Conservation (phyloP, 176 grass and related monocot genomes). For the Microstegium vimineum region DNA sequence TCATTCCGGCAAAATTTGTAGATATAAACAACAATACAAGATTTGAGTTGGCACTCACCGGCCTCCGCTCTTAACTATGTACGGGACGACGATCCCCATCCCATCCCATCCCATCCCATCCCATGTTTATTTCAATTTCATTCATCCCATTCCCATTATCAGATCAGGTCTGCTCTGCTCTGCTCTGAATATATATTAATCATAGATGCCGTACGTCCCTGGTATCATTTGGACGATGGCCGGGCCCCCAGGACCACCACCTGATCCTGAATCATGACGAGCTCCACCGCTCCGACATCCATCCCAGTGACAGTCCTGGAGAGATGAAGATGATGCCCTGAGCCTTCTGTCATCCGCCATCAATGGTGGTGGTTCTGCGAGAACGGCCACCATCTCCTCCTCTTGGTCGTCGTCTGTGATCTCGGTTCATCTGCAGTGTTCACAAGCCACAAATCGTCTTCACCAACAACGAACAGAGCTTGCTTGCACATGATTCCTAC, state of each 20-base stretch:
- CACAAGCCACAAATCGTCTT: slow-evolving; percentile 7
- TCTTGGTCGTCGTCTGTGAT: slow-evolving; percentile 54
- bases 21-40: slow-evolving; percentile 34
- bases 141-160: slow-evolving; percentile 21
- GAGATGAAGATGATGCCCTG: not conserved
- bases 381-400: slow-evolving; percentile 95
- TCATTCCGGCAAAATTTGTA: slow-evolving; percentile 51
- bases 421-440: slow-evolving; percentile 51
- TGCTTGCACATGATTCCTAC: not conserved
- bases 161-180: not conserved
- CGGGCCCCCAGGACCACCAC: slow-evolving; percentile 1
- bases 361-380: slow-evolving; percentile 38
- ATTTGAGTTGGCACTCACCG: not conserved
- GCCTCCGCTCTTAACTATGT: slow-evolving; percentile 41
- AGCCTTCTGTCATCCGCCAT: slow-evolving; percentile 1
- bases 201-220: not conserved
- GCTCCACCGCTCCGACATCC: not conserved
- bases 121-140: slow-evolving; percentile 8
- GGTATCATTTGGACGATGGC: not conserved
- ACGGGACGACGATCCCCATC: slow-evolving; percentile 16
- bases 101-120: slow-evolving; percentile 9
- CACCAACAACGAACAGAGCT: not conserved
- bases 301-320: not conserved
- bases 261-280: slow-evolving; percentile 12
- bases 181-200: slow-evolving; percentile 1